Base-by-base conservation (phyloP, 495 filamentous ascomycete genomes). In the Pseudomonodictys pantanalensis region DNA sequence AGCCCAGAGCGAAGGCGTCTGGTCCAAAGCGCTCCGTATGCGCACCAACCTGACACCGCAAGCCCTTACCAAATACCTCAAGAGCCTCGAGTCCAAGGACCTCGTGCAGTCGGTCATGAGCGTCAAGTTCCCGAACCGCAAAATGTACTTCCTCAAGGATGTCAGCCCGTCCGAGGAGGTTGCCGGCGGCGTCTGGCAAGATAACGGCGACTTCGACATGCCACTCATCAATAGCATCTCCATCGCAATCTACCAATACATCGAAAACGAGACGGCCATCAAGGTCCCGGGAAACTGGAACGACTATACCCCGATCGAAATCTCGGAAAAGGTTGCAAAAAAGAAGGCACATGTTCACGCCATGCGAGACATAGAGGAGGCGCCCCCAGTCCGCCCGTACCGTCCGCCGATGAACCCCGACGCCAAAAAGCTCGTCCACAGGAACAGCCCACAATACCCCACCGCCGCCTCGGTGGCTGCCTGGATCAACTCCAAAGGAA, bases 151-250 rank as follows among this genome's bases (percentile, higher is more conserved):
- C 77, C 73, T 86, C 45, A 73, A 75, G 48, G 78, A 80, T 52
- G 75, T 95, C 23, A 78, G 81, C 12, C 92, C 95, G 1, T 87
- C 85, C 33, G 91, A 96, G 32, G 87, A 93, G 44, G 85, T 92
- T 18, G 95, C 91, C 0, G 95, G 93, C 38, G 93, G 95, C 4
- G 86, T 89, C 17, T 98, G 92, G 89, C 97, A 91, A 66, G 91
- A 87, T 20, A 88, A 96, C 48, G 88, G 87, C 7, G 87, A 88
- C 35, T 80, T 97, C 2, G 93, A 98, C 69, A 82, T 86, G 33
- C 86, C 87, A 44, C 91, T 98, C 69, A 91, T 97, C 67, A 81
- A 86, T 22, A 79, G 76, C 29, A 76, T 95, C 12, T 77, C 85
- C 28, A 76, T 79, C 2, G 81, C 86, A 50, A 80, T 96, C 17